phyloP scores from a whole-genome alignment of 129 eudicot genomes.

The Oenanthe sinensis region DNA sequence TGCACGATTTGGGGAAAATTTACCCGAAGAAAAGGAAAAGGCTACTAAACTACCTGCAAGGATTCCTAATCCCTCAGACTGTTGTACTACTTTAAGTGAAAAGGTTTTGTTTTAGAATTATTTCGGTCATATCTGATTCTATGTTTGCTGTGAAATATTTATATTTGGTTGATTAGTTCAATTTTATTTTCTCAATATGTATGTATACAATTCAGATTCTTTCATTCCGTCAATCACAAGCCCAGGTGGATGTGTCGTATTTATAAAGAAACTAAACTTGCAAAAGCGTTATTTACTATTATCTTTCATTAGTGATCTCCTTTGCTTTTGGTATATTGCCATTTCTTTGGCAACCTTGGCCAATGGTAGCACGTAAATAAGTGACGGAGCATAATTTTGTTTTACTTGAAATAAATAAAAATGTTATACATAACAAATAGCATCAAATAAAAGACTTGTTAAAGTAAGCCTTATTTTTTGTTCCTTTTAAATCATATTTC shows the following conservation, averaged over 20 bases:
- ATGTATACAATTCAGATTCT: not conserved
- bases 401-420: not conserved
- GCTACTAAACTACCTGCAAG: constrained; percentile 30
- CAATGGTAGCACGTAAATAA: not conserved
- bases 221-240: not conserved
- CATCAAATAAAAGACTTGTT: not conserved
- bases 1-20: constrained; percentile 50
- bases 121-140: not conserved
- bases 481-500: not conserved
- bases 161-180: not conserved
- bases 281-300: not conserved
- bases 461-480: not conserved
- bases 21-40: constrained; percentile 36
- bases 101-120: constrained; percentile 27
- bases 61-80: constrained; percentile 41
- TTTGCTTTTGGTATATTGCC: not conserved
- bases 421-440: not conserved
- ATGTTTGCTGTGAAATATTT: not conserved
- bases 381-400: not conserved
- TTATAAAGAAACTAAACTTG: not conserved
- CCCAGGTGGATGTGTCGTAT: not conserved
- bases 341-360: not conserved
- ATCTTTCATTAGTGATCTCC: not conserved
- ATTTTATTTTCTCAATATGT: not conserved
- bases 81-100: constrained; percentile 51